Conservation (phyloP, 371 early-diverging fungal genomes). For the Mortierella sp. region DNA sequence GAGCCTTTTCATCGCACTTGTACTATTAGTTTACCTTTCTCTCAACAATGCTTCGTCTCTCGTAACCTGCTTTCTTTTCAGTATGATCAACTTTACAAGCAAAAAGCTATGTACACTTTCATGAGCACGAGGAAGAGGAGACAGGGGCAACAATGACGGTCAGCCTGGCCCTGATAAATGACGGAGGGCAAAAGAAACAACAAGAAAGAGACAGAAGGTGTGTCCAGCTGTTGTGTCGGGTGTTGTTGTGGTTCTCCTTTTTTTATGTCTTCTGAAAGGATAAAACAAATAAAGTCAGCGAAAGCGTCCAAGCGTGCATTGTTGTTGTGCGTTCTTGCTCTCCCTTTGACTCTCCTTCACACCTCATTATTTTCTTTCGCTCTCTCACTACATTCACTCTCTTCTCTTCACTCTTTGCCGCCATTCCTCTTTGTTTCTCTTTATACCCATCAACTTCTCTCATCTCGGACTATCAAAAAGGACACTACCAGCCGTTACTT, state of each 20-base stretch:
- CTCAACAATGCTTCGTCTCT: background rate
- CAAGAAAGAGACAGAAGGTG: background rate
- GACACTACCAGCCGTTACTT: background rate
- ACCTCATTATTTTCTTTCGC: background rate
- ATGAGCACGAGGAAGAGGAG: background rate
- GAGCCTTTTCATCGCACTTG: background rate
- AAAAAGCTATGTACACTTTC: background rate
- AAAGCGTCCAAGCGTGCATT: background rate
- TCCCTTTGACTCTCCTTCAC: background rate
- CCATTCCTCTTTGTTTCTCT: background rate
- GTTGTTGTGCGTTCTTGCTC: background rate
- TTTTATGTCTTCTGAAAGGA: background rate
- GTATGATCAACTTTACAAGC: background rate
- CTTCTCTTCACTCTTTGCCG: conserved; percentile 2
- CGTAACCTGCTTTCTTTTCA: background rate
- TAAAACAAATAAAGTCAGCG: background rate
- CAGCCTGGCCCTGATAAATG: background rate
- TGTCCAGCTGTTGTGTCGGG: conserved; percentile 7
- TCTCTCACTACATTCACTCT: background rate
- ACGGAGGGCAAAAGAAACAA: background rate
- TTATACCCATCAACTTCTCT: background rate
- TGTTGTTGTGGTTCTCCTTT: background rate
- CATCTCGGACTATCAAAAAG: background rate
- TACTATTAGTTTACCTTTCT: background rate
- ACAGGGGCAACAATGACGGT: background rate